Percentiles rank a stretch among this genome's conserved stretches.
Evolutionary conservation across 2,329 filamentous ascomycete species (phyloP).

Genomic region (Cephalotrichum gorgonifer): DNA sequence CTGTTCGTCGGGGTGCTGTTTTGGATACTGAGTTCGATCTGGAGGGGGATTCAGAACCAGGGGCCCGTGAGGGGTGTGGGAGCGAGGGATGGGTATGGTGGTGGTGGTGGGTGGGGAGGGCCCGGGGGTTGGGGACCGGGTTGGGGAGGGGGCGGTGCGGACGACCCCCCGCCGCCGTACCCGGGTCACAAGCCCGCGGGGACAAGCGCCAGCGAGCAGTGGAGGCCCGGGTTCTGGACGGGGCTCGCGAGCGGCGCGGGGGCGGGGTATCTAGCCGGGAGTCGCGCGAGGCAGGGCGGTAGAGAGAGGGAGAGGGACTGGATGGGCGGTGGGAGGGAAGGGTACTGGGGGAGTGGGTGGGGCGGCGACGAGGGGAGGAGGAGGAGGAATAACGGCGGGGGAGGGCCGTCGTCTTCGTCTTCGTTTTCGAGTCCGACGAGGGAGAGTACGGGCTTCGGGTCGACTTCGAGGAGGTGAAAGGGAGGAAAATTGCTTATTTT

Average conservation of each 20-base stretch:
- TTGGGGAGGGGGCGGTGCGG: conserved; percentile 21
- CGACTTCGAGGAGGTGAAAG: conserved; percentile 46
- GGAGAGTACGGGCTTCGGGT: conserved; percentile 64
- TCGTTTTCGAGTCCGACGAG: conserved; percentile 5
- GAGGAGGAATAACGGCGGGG: neutral
- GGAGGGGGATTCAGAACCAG: conserved; percentile 20
- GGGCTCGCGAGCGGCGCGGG: conserved; percentile 59
- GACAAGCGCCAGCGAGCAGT: conserved; percentile 30
- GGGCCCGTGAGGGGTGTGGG: conserved; percentile 19
- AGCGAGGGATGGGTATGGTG: conserved; percentile 21
- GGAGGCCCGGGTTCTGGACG: conserved; percentile 67
- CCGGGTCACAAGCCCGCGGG: conserved; percentile 13
- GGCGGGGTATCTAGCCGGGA: conserved; percentile 56
- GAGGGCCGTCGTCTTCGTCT: conserved; percentile 5
- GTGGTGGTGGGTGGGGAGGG: conserved; percentile 26
- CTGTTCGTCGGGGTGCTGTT: conserved; percentile 49
- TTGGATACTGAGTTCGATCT: conserved; percentile 54
- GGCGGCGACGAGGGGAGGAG: neutral
- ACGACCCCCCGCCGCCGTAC: conserved; percentile 46
- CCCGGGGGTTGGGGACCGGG: conserved; percentile 29
- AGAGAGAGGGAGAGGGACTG: conserved; percentile 27
- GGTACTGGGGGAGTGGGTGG: neutral
- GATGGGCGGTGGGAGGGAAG: conserved; percentile 8
- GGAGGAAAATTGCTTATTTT: too few relatives aligned
- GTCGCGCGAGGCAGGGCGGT: too few relatives aligned